Evolutionary conservation across 768 basidiomycete species (phyloP).

Genomic region (Sarcomyxa edulis): DNA sequence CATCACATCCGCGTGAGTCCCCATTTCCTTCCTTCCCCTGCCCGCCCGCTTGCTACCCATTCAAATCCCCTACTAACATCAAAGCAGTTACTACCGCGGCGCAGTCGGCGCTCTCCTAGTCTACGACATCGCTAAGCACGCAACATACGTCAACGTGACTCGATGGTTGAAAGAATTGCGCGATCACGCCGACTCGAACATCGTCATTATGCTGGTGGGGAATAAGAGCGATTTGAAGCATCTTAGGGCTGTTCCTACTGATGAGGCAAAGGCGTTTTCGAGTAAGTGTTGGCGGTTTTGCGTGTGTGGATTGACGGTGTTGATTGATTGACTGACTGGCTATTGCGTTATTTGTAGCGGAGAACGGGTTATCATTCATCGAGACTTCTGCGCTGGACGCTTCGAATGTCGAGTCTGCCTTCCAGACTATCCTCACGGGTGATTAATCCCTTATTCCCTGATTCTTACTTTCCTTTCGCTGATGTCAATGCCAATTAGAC

Average conservation of each 20-base stretch:
- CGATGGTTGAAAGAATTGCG: slow-evolving; percentile 97
- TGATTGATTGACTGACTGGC: slow-evolving; percentile 2
- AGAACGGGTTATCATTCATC: slow-evolving; percentile 91
- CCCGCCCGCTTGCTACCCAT: slow-evolving; percentile 2
- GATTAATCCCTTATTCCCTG: slow-evolving; percentile 12
- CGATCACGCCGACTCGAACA: slow-evolving; percentile 91
- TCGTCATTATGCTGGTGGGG: slow-evolving; percentile 93
- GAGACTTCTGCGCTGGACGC: slow-evolving; percentile 99
- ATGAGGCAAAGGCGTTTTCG: slow-evolving; percentile 91
- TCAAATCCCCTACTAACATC: slow-evolving; percentile 4
- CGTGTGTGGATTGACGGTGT: slow-evolving; percentile 1
- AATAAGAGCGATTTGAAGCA: slow-evolving; percentile 99
- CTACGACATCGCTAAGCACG: slow-evolving; percentile 92
- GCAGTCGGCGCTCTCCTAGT: slow-evolving; percentile 91
- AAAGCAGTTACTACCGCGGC: slow-evolving; percentile 95
- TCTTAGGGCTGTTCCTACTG: slow-evolving; percentile 91
- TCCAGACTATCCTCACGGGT: slow-evolving; percentile 96
- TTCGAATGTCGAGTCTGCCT: slow-evolving; percentile 95
- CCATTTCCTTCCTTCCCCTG: slow-evolving; percentile 2
- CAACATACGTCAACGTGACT: slow-evolving; percentile 89
- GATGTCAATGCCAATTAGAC: slow-evolving; percentile 43
- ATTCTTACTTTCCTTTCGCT: slow-evolving; percentile 3
- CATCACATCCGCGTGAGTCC: slow-evolving; percentile 89
- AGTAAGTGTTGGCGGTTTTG: slow-evolving; percentile 42
- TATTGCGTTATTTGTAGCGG: slow-evolving; percentile 42